phyloP scores from a whole-genome alignment of 2,329 filamentous ascomycete genomes.

The Epichloe elymi region DNA sequence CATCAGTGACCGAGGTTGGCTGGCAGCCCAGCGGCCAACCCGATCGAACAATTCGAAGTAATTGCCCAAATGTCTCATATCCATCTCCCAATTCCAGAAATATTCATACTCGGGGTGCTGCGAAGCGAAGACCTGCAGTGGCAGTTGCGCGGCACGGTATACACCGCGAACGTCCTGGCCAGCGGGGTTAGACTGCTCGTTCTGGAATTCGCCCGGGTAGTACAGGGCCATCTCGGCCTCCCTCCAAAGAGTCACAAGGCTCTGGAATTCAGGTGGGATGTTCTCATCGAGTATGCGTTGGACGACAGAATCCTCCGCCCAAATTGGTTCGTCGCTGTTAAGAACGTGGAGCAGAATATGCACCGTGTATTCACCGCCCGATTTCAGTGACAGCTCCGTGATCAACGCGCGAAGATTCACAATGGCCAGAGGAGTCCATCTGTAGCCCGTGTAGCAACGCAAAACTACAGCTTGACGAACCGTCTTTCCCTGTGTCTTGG shows the following conservation, averaged over 20 bases:
- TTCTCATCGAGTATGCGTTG: constrained; percentile 55
- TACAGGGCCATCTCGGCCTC: constrained; percentile 71
- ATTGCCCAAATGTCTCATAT: constrained; percentile 51
- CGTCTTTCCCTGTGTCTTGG: constrained; percentile 22
- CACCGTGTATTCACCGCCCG: constrained; percentile 69
- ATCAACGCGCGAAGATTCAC: constrained; percentile 74
- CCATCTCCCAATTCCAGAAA: constrained; percentile 62
- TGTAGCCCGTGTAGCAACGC: constrained; percentile 66
- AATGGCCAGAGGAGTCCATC: constrained; percentile 65
- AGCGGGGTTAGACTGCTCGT: constrained; percentile 46
- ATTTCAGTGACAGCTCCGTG: constrained; percentile 62
- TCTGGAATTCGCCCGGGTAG: constrained; percentile 59
- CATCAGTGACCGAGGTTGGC: constrained; percentile 56
- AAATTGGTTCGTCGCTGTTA: constrained; percentile 65
- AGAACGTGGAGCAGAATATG: constrained; percentile 80
- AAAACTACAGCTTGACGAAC: constrained; percentile 63
- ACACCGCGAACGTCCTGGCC: constrained; percentile 52
- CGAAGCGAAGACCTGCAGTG: constrained; percentile 50
- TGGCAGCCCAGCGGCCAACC: constrained; percentile 50
- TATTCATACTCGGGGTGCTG: constrained; percentile 51
- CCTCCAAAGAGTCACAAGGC: constrained; percentile 72
- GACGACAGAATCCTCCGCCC: constrained; percentile 64
- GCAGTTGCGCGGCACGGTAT: constrained; percentile 51
- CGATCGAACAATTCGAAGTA: constrained; percentile 63
- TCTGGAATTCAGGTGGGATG: constrained; percentile 61